Evolutionary conservation across 139 green algal genomes (phyloP), one percentile per base, ranked within the genome.

Genomic region (Desmodesmus armatus): DNA sequence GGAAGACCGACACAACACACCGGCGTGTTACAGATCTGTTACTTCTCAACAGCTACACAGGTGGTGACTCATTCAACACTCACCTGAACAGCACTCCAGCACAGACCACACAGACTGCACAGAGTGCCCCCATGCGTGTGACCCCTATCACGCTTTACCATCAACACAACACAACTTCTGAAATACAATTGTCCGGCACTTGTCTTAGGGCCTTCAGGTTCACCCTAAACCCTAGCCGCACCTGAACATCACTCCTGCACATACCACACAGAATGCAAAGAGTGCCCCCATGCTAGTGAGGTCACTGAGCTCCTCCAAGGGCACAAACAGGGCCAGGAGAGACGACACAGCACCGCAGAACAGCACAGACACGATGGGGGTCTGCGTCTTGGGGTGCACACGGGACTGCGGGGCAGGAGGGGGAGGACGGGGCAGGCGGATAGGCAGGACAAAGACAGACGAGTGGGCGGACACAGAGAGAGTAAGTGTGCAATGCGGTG

Each of bases 381-480:
- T 85, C 63, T 85, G 79, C 27, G 79, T 85, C 43, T 78, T 69
- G n/a, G 63, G 65, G 79, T 85, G 43, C 11, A 85, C 79, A 53
- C 79, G 63, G 21, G 79, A 67, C 79, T 85, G 79, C 35, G 37
- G 39, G 15, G 25, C 65, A 74, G 35, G n/a, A 74, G 65, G 3
- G 5, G 65, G 15, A 74, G 35, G 33, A 41, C 40, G 65, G 65
- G 21, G 53, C 53, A 58, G 13, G 47, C n/a, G n/a, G n/a, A n/a
- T n/a, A n/a, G n/a, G n/a, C 41, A 31, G 70, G 21, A 78, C 35
- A 51, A 37, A 13, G 17, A n/a, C 55, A 65, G n/a, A n/a, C 55
- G n/a, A 65, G 55, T 19, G 9, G 55, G 55, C 6, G 9, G 17
- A 55, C 9, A 55, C 47, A 55, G 13, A 55, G 47, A 55, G 9